Evolutionary conservation across 2,329 filamentous ascomycete genomes (phyloP), one percentile per base, ranked within the genome.

Genomic region (Beauveria sp.): DNA sequence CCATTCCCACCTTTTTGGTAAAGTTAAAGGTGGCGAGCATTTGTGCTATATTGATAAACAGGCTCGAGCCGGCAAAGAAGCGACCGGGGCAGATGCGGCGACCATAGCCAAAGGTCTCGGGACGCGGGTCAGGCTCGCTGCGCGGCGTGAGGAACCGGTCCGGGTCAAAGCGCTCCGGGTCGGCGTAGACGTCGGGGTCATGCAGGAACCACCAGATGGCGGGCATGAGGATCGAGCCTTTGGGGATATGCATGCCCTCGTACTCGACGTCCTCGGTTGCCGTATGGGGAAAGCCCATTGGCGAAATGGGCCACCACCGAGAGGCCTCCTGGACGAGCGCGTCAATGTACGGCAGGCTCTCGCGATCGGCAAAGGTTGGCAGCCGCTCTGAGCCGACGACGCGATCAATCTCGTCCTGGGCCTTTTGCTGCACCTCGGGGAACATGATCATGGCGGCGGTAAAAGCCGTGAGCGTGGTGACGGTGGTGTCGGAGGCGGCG

Each of bases 131-230:
- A 0, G 69, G 71, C 18, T 71, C 69, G 0, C 69, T 67, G 8
- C 66, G 60, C 2, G 67, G 65, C 24, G 40, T 43, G 2, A 75
- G 63, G 62, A 67, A 76, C 0, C 74, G 66, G 1, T 71, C 70
- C 0, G 73, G 74, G 22, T 73, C 64, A 26, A 77, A 77, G 1
- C 24, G 16, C 4, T 62, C 63, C 0, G 73, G 73, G 12, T 72
- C 54, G 0, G 82, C 77, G 69, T 91, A 90, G 1, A 83, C 84
- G 43, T 87, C 82, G 2, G 84, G 82, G 67, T 91, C 88, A 70
- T 90, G 88, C 26, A 86, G 80, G 20, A 74, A 66, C 22, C 66
- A 70, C 68, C 68, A 72, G 5, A 68, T 59, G 1, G 67, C 64
- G 2, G 62, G 63, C 6, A 73, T 55, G 9, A 72, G 22, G 7